Evolutionary conservation across 139 green algal species (phyloP).

Genomic region (Micromonas pusilla): DNA sequence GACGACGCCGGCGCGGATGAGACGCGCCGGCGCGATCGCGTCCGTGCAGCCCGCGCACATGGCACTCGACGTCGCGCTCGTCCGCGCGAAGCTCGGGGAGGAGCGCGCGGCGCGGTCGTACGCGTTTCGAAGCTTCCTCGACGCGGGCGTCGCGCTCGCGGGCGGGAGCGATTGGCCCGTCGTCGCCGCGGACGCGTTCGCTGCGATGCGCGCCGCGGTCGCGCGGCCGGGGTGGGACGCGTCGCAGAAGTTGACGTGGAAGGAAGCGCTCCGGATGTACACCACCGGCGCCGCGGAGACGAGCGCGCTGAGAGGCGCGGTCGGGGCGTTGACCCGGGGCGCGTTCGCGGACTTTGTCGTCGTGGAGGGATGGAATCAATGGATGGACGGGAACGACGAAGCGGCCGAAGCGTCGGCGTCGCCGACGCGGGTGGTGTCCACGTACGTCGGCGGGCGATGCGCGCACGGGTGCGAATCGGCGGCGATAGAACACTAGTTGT

Average conservation of each 20-base stretch:
- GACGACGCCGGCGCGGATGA: background rate
- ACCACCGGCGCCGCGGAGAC: background rate
- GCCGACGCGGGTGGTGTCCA: background rate
- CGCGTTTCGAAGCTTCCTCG: background rate
- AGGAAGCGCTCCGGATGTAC: background rate
- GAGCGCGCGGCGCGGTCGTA: background rate
- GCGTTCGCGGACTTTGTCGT: slow-evolving; percentile 7
- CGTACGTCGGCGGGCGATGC: background rate
- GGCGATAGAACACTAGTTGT: too few relatives aligned
- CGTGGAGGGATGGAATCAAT: background rate
- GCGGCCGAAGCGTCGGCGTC: background rate
- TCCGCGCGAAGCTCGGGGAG: background rate
- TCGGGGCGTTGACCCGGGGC: background rate
- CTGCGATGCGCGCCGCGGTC: background rate
- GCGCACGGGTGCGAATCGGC: too few relatives aligned
- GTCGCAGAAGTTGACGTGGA: background rate
- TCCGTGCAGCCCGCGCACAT: slow-evolving; percentile 16
- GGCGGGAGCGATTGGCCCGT: slow-evolving; percentile 9
- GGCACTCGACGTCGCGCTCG: background rate
- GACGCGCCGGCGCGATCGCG: background rate
- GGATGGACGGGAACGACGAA: background rate
- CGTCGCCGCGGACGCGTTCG: background rate
- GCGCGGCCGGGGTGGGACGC: background rate
- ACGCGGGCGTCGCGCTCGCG: slow-evolving; percentile 1
- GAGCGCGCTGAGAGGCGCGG: background rate